Base-by-base conservation (phyloP, 768 basidiomycete species). In the Mycena epipterygia region DNA sequence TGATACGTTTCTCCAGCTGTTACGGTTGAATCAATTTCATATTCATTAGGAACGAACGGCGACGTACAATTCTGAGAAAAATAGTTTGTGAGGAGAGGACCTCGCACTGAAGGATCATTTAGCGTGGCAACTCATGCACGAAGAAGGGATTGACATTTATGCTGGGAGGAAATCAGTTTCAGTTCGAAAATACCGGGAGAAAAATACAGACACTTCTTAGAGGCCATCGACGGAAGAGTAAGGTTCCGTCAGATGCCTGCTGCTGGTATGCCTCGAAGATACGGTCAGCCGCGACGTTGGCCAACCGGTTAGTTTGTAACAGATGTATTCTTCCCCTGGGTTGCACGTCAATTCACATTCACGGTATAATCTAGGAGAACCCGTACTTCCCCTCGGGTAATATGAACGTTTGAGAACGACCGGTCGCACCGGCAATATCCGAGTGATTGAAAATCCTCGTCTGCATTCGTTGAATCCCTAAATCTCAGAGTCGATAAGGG, bases 1-100 rank as follows among this genome's bases (percentile, higher is more conserved):
- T 93, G 89, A 74, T 95, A 95, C n/a, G 93, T 90, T 75, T 89
- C 91, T 33, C 94, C 94, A 64, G 92, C 94, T 95, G 71, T 35
- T 44, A 51, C 46, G 67, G 33, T 63, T 64, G n/a, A 39, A 41
- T 58, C 29, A 41, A 53, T 23, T 61, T 42, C 23, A 37, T 23
- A 35, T 69, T 5, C 55, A 41, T 49, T 55, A 32, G 33, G 25
- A 23, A 37, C 21, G 14, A 41, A 39, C 42, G 58, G 64, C 60
- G 23, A 80, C 90, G 76, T 76, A 93, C 94, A 89, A 67, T 95
- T 95, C 72, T 95, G 94, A 17, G 94, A 95, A 74, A 95, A 95
- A 75, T 95, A 95, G 75, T 93, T 92, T 6, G 94, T 91, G 56
- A 95, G 81, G 5, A 95, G 79, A 5, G 85, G 78, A 9, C 94